phyloP scores from a whole-genome alignment of 495 filamentous ascomycete genomes.

The Neurospora sp. region DNA sequence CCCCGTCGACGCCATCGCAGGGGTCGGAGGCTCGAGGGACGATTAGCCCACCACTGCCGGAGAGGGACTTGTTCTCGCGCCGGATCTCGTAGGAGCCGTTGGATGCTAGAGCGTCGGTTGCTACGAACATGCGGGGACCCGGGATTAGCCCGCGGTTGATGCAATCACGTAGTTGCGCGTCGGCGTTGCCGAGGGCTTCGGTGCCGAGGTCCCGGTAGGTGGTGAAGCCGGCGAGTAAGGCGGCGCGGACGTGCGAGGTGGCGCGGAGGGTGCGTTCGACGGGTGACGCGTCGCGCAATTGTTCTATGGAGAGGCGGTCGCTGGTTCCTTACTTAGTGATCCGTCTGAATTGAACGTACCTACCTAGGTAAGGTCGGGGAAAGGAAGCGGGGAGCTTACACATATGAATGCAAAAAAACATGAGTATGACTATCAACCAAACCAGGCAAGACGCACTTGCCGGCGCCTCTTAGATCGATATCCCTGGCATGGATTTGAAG shows the following conservation, averaged over 20 bases:
- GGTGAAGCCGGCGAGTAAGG: conserved; percentile 43
- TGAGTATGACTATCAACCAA: conserved; percentile 46
- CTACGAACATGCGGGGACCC: conserved; percentile 42
- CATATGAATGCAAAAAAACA: conserved; percentile 41
- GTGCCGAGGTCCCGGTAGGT: conserved; percentile 47
- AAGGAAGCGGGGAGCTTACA: conserved; percentile 1
- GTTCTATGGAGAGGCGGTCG: conserved; percentile 29
- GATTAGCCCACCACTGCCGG: not conserved
- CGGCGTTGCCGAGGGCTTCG: conserved; percentile 34
- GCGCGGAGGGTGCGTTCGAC: conserved; percentile 41
- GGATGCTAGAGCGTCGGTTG: conserved; percentile 38
- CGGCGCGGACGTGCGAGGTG: conserved; percentile 38
- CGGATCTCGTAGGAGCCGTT: conserved; percentile 39
- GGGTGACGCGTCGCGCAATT: conserved; percentile 41
- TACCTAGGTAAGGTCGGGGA: too few relatives aligned
- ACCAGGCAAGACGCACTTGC: conserved; percentile 37
- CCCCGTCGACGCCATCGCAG: conserved; percentile 34
- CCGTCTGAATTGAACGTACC: too few relatives aligned
- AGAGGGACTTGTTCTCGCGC: conserved; percentile 25
- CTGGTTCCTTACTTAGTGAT: too few relatives aligned
- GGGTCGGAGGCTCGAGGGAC: conserved; percentile 32
- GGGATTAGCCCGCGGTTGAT: conserved; percentile 42
- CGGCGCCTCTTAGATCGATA: conserved; percentile 34
- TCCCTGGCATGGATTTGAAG: not conserved
- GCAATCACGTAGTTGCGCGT: conserved; percentile 33